These are phyloP conservation scores for Arctium minus DNA, from an alignment of 129 eudicot species.

Conservation along the genomic window DNA sequence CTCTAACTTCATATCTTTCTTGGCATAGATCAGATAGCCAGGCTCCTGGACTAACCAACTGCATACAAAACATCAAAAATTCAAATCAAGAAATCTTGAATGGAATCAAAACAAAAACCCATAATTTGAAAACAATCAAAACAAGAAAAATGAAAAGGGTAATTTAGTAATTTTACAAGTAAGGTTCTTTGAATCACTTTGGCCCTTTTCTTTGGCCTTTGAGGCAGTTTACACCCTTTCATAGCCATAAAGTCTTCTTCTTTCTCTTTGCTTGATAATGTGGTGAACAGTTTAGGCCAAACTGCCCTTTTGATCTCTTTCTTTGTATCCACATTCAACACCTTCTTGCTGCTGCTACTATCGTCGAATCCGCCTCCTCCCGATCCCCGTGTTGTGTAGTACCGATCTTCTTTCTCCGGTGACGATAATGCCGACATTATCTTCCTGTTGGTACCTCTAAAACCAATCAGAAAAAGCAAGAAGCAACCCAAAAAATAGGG, in stretches of 20 bases:
- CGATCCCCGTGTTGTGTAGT: constrained; percentile 74
- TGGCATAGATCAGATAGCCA: constrained; percentile 66
- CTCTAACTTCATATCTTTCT: constrained; percentile 77
- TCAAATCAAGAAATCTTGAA: constrained; percentile 4
- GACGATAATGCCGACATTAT: constrained; percentile 46
- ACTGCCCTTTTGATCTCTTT: constrained; percentile 51
- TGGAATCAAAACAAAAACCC: background rate
- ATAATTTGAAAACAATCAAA: background rate
- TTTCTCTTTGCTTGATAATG: constrained; percentile 76
- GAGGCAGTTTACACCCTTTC: constrained; percentile 86
- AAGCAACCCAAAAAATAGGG: constrained; percentile 9
- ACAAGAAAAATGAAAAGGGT: constrained; percentile 12
- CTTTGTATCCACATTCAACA: constrained; percentile 31
- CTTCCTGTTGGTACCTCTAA: constrained; percentile 45
- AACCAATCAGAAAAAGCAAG: constrained; percentile 18
- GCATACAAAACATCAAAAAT: constrained; percentile 22
- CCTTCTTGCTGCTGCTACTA: constrained; percentile 37
- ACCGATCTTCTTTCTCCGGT: constrained; percentile 68
- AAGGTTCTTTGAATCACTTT: constrained; percentile 67
- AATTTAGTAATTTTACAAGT: constrained; percentile 43
- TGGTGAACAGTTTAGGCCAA: constrained; percentile 63
- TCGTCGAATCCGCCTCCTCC: constrained; percentile 48
- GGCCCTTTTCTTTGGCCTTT: constrained; percentile 86
- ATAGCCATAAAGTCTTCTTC: constrained; percentile 90
- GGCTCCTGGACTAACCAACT: constrained; percentile 70